These are phyloP conservation scores for Fusarium musae DNA, from an alignment of 2,329 filamentous ascomycete genomes.

Conservation along the genomic window DNA sequence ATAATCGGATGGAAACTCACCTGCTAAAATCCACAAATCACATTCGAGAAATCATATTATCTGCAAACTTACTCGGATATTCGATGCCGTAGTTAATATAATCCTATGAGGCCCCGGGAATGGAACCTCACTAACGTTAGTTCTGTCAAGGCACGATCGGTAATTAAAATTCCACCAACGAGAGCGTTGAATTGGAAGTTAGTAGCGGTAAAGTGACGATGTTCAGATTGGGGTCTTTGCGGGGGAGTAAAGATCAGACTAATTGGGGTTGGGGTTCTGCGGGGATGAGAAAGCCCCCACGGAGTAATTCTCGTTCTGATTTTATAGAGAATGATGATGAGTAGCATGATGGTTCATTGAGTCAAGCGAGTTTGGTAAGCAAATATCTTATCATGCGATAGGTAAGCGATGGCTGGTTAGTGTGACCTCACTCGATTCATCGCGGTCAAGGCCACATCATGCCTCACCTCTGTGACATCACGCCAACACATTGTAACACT, in stretches of 20 bases:
- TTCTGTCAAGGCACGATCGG: conserved; percentile 5
- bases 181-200: neutral
- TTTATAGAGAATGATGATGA: too few species aligned
- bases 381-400: neutral
- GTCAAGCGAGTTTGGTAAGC: neutral
- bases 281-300: conserved; percentile 13
- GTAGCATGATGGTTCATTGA: too few species aligned
- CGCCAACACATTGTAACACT: neutral
- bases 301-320: neutral
- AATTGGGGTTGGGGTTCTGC: conserved; percentile 20
- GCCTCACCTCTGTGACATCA: neutral
- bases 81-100: conserved; percentile 7
- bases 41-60: neutral
- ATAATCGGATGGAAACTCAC: too few species aligned
- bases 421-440: neutral
- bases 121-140: neutral
- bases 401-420: too few species aligned
- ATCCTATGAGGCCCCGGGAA: neutral
- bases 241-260: neutral
- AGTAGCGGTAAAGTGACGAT: neutral
- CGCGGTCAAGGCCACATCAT: neutral
- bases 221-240: conserved; percentile 2
- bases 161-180: conserved; percentile 11
- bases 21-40: conserved; percentile 20
- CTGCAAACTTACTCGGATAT: neutral